These are phyloP conservation scores for Colletotrichum sidae DNA, from an alignment of 2,329 filamentous ascomycete species.

Conservation along the genomic window DNA sequence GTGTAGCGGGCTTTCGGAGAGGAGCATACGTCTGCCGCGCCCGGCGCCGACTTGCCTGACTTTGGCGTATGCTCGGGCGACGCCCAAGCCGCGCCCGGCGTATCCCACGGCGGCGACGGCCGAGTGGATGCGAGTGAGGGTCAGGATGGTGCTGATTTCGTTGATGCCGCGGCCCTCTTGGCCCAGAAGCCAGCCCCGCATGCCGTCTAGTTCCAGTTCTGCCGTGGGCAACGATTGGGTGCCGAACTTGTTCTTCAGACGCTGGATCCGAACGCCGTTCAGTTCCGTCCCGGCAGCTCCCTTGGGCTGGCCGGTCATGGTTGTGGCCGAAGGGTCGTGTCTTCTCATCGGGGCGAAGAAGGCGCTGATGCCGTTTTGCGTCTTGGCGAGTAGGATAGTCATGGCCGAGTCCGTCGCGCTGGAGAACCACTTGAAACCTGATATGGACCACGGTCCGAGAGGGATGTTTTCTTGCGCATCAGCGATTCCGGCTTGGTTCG, in stretches of 20 bases:
- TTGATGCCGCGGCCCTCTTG: constrained; percentile 73
- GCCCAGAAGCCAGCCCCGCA: constrained; percentile 75
- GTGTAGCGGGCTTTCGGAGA: constrained; percentile 67
- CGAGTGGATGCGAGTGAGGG: constrained; percentile 72
- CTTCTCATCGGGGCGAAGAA: constrained; percentile 72
- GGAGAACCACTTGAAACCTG: constrained; percentile 80
- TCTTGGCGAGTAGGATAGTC: constrained; percentile 73
- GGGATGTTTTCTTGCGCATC: constrained; percentile 45
- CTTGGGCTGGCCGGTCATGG: constrained; percentile 39
- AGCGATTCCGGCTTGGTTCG: constrained; percentile 40
- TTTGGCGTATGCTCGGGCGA: constrained; percentile 68
- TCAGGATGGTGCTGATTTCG: constrained; percentile 76
- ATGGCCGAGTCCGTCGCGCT: constrained; percentile 74
- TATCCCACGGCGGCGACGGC: constrained; percentile 64
- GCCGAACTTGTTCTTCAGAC: constrained; percentile 79
- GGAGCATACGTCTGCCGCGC: constrained; percentile 48
- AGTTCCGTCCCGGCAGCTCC: constrained; percentile 53
- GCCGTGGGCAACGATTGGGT: constrained; percentile 78
- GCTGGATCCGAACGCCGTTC: constrained; percentile 76
- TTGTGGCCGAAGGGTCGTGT: constrained; percentile 42
- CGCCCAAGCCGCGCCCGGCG: constrained; percentile 66
- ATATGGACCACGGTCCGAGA: constrained; percentile 70
- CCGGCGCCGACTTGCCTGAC: constrained; percentile 63
- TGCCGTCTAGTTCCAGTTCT: constrained; percentile 73
- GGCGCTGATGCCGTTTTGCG: constrained; percentile 63